These are phyloP conservation scores for Omphalea diandra DNA, from an alignment of 441 rosid species.

Conservation along the genomic window DNA sequence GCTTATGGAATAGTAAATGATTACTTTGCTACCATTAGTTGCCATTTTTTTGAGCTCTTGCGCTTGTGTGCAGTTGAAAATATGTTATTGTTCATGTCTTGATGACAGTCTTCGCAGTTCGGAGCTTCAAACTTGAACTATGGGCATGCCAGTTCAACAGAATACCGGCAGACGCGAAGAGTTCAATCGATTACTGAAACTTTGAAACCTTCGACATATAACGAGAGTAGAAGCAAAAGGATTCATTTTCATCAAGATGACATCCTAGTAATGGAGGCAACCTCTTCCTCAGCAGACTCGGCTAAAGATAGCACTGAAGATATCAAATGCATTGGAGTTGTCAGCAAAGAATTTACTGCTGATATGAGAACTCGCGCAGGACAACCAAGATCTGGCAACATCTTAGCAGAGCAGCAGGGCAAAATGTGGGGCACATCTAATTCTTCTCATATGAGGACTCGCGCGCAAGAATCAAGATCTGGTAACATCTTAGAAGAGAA, in stretches of 20 bases:
- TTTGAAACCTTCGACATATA: slow-evolving; percentile 1
- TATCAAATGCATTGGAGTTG: neutral
- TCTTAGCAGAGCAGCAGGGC: neutral
- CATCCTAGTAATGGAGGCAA: neutral
- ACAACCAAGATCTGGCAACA: neutral
- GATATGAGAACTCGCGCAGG: neutral
- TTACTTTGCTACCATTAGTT: neutral
- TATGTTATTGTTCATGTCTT: neutral
- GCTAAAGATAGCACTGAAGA: neutral
- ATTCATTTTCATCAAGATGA: neutral
- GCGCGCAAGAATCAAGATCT: neutral
- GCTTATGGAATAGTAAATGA: neutral
- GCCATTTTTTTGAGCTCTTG: neutral
- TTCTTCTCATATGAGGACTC: neutral
- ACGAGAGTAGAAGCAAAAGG: neutral
- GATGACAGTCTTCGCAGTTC: neutral
- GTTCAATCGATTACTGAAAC: slow-evolving; percentile 17
- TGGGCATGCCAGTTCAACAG: neutral
- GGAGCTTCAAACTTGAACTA: slow-evolving; percentile 4
- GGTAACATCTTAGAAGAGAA: neutral
- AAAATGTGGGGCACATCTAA: neutral
- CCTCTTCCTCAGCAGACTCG: neutral
- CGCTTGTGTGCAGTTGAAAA: neutral
- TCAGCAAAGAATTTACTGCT: neutral
- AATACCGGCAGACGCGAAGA: slow-evolving; percentile 9